phyloP scores from a whole-genome alignment of 306 rosid genomes.

The Albizia julibrissin region DNA sequence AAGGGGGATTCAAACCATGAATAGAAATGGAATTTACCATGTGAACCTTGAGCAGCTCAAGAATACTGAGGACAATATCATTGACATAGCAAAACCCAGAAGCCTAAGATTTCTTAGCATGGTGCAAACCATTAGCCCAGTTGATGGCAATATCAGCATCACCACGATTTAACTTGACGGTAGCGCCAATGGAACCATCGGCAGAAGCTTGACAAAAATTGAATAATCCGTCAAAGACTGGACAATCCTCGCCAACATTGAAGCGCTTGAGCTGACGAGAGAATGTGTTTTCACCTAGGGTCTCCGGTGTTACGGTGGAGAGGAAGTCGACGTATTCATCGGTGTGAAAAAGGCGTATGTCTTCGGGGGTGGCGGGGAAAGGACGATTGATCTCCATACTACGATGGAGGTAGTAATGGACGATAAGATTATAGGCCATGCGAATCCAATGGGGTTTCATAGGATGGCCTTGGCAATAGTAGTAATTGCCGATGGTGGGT shows the following conservation, averaged over 20 bases:
- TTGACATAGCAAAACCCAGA: constrained; percentile 93
- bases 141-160: constrained; percentile 77
- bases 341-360: constrained; percentile 67
- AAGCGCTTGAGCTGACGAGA: constrained; percentile 73
- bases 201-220: constrained; percentile 76
- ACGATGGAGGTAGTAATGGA: constrained; percentile 77
- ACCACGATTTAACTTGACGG: constrained; percentile 69
- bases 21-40: constrained; percentile 44
- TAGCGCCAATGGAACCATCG: constrained; percentile 82
- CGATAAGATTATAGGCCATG: constrained; percentile 77
- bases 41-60: constrained; percentile 89
- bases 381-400: constrained; percentile 86
- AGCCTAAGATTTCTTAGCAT: constrained; percentile 85
- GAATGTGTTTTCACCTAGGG: constrained; percentile 46
- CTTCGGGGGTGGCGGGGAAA: constrained; percentile 56
- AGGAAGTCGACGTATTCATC: constrained; percentile 70
- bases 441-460: constrained; percentile 88
- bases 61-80: constrained; percentile 86
- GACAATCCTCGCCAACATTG: constrained; percentile 84
- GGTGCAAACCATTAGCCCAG: constrained; percentile 85
- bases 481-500: constrained; percentile 75
- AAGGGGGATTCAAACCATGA: not conserved
- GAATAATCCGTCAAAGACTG: constrained; percentile 80
- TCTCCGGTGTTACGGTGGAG: constrained; percentile 60
- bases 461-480: constrained; percentile 83